phyloP scores from a whole-genome alignment of 148 eudicot species.

The Cornus kousa region DNA sequence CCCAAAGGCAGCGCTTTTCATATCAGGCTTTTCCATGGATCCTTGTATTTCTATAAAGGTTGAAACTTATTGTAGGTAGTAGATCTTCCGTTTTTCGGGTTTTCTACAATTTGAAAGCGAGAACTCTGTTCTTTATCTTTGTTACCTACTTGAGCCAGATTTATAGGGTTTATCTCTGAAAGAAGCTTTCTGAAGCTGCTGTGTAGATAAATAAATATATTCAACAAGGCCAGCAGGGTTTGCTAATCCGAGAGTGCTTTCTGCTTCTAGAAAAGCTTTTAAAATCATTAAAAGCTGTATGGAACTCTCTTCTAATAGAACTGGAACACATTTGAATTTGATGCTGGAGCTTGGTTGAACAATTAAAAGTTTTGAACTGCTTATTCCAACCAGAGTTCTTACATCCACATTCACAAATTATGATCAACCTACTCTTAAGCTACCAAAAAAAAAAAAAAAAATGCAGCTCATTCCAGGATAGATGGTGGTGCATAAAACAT shows the following conservation, averaged over 20 bases:
- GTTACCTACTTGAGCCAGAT: too few species aligned
- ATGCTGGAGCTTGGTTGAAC: neutral
- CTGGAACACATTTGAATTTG: neutral
- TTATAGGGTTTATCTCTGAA: neutral
- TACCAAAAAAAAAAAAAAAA: neutral
- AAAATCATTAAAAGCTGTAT: neutral
- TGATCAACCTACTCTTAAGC: neutral
- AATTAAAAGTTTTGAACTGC: neutral
- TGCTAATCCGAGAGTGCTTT: neutral
- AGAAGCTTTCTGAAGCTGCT: neutral
- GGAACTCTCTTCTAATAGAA: neutral
- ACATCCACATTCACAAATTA: neutral
- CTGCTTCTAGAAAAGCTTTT: neutral
- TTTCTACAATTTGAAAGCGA: too few species aligned
- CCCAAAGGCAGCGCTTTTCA: conserved; percentile 33
- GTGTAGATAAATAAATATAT: neutral
- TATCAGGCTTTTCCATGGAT: neutral
- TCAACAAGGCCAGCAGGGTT: neutral
- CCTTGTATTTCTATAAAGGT: neutral
- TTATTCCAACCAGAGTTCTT: neutral
- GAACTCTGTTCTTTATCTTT: too few species aligned
- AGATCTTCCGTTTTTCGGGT: too few species aligned
- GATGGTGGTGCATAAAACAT: neutral
- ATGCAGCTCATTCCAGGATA: neutral
- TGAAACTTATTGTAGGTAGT: neutral